phyloP scores from a whole-genome alignment of 2,329 filamentous ascomycete species.

The Stenocarpella maydis region DNA sequence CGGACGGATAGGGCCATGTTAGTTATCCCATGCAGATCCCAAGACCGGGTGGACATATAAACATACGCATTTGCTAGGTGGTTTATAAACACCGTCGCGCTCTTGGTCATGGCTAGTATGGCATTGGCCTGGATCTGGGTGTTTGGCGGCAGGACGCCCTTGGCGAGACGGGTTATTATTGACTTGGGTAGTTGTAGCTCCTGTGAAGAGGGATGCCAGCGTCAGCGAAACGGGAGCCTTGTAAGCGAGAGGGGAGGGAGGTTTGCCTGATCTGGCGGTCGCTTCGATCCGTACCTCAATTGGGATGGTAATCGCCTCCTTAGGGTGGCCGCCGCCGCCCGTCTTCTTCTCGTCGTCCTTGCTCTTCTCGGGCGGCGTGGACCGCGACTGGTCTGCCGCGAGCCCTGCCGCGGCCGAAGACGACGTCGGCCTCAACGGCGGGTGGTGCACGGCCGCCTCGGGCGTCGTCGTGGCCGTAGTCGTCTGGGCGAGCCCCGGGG shows the following conservation, averaged over 20 bases:
- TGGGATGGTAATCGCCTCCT: constrained; percentile 58
- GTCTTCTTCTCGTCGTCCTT: constrained; percentile 47
- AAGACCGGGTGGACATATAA: background rate
- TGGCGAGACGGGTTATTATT: constrained; percentile 81
- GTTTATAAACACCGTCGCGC: constrained; percentile 84
- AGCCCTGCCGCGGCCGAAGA: constrained; percentile 35
- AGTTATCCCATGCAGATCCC: background rate
- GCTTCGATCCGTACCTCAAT: constrained; percentile 60
- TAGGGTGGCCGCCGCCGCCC: constrained; percentile 40
- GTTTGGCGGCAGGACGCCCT: constrained; percentile 80
- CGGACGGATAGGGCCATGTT: background rate
- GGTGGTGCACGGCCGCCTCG: constrained; percentile 27
- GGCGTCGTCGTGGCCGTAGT: constrained; percentile 25
- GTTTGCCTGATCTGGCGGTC: background rate
- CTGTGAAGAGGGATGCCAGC: constrained; percentile 47
- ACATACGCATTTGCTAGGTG: constrained; percentile 79
- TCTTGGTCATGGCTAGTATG: constrained; percentile 80
- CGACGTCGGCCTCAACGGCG: constrained; percentile 41
- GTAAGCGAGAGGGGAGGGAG: background rate
- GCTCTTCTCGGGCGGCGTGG: constrained; percentile 38
- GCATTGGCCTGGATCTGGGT: constrained; percentile 87
- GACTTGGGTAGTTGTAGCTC: constrained; percentile 82
- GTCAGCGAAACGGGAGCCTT: background rate
- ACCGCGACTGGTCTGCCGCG: constrained; percentile 27
- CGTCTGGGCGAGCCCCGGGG: constrained; percentile 35